Conservation (phyloP, 2,329 filamentous ascomycete genomes). For the Teratosphaeria gauchensis region DNA sequence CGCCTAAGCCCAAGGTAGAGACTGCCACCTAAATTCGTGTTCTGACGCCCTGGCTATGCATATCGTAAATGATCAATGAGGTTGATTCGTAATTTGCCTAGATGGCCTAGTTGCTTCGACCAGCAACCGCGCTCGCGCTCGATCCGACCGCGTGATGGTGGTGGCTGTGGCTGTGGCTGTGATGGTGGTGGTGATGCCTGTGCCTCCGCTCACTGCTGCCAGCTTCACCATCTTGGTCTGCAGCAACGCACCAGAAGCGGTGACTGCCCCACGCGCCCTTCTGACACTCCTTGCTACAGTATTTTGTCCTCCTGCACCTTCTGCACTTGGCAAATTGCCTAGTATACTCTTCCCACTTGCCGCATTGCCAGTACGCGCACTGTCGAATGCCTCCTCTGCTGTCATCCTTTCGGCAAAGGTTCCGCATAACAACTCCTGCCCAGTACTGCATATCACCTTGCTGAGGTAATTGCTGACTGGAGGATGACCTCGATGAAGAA, state of each 20-base stretch:
- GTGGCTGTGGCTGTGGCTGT: not conserved
- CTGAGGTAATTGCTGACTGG: slow-evolving; percentile 16
- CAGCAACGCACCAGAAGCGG: slow-evolving; percentile 90
- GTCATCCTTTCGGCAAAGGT: slow-evolving; percentile 96
- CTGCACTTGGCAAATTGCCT: slow-evolving; percentile 97
- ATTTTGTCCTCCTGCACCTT: slow-evolving; percentile 84
- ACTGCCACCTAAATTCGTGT: not conserved
- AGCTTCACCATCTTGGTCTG: slow-evolving; percentile 31
- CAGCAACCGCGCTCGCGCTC: not conserved
- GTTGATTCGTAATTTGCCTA: not conserved
- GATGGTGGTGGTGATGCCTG: slow-evolving; percentile 10
- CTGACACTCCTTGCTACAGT: slow-evolving; percentile 97
- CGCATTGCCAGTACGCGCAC: slow-evolving; percentile 95
- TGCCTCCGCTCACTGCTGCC: slow-evolving; percentile 17
- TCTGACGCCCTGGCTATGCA: not conserved
- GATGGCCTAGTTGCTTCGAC: not conserved
- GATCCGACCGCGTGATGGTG: not conserved
- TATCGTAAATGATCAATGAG: not conserved
- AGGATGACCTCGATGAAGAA: slow-evolving; percentile 41
- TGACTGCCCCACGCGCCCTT: slow-evolving; percentile 98
- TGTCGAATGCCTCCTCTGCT: slow-evolving; percentile 87
- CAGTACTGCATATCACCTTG: slow-evolving; percentile 83
- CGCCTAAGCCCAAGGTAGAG: not conserved
- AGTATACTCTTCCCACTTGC: slow-evolving; percentile 95
- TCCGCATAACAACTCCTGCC: slow-evolving; percentile 98